phyloP scores from a whole-genome alignment of 176 grass and related monocot species.

The Oryza meyeriana region DNA sequence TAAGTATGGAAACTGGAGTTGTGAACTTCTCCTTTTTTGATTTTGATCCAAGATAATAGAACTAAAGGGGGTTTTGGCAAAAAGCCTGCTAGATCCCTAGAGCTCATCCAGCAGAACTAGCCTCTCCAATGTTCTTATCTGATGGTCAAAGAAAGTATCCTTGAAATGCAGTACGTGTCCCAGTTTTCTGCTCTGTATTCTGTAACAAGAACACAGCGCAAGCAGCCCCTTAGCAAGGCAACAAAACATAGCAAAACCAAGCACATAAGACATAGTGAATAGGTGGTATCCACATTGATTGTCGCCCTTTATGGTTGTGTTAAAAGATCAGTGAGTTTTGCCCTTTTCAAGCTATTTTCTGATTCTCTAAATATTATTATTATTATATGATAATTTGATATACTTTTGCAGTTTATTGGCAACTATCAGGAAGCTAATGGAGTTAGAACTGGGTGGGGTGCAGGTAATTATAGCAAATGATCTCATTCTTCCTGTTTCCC shows the following conservation, averaged over 20 bases:
- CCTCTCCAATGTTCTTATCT: not conserved
- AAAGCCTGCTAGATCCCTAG: not conserved
- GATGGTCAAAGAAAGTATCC: not conserved
- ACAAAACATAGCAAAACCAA: not conserved
- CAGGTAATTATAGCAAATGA: conserved; percentile 54
- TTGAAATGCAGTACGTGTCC: not conserved
- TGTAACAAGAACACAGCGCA: conserved; percentile 2
- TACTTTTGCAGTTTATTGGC: conserved; percentile 76
- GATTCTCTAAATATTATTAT: not conserved
- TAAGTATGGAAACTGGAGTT: not conserved
- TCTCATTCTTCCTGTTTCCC: conserved; percentile 17
- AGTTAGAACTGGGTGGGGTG: conserved; percentile 91
- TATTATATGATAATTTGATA: conserved; percentile 26
- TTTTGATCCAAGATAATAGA: not conserved
- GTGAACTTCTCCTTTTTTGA: not conserved
- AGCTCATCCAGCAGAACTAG: not conserved
- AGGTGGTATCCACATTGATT: not conserved
- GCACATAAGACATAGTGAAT: not conserved
- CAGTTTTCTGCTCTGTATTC: not conserved
- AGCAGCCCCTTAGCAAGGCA: not conserved
- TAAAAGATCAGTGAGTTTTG: conserved; percentile 7
- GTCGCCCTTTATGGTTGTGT: not conserved
- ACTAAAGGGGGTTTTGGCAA: not conserved
- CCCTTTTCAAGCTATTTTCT: not conserved
- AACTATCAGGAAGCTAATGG: conserved; percentile 92